Conservation (phyloP, 768 basidiomycete genomes). For the Suillus occidentalis region DNA sequence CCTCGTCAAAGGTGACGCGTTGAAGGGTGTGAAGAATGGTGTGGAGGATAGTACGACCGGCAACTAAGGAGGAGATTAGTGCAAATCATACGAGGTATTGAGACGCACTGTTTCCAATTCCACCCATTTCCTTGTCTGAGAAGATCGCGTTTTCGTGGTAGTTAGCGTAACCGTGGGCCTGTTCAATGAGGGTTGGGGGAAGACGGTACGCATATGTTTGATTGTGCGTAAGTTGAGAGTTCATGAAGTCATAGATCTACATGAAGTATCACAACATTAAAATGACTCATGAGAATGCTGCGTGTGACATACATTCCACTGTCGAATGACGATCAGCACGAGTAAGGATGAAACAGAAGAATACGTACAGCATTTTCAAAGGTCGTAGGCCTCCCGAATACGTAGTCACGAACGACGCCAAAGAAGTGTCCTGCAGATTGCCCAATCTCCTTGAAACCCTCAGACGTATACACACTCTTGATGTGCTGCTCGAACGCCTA, state of each 20-base stretch:
- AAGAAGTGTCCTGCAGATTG: constrained; percentile 65
- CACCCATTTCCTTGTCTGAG: constrained; percentile 55
- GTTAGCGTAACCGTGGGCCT: constrained; percentile 69
- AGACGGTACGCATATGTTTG: constrained; percentile 77
- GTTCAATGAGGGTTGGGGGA: constrained; percentile 69
- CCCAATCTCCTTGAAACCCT: constrained; percentile 59
- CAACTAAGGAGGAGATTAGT: constrained; percentile 47
- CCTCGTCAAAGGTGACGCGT: constrained; percentile 73
- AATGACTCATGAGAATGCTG: neutral
- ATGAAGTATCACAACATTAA: constrained; percentile 15
- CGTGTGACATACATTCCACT: constrained; percentile 70
- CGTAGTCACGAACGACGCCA: constrained; percentile 60
- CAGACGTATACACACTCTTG: constrained; percentile 58
- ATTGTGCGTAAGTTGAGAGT: constrained; percentile 79
- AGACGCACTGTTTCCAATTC: constrained; percentile 75
- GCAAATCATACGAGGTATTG: neutral
- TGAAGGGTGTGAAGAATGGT: constrained; percentile 72
- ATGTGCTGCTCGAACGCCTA: constrained; percentile 70
- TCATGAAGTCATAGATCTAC: constrained; percentile 76
- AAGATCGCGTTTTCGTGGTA: constrained; percentile 80
- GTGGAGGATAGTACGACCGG: constrained; percentile 73
- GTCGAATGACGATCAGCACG: constrained; percentile 9
- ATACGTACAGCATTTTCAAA: constrained; percentile 63
- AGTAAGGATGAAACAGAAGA: neutral
- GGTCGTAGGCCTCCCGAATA: constrained; percentile 62